Percentiles rank a stretch among this genome's conserved stretches.
Conservation (phyloP, 2,329 filamentous ascomycete genomes). For the Ophiostoma piceae region DNA sequence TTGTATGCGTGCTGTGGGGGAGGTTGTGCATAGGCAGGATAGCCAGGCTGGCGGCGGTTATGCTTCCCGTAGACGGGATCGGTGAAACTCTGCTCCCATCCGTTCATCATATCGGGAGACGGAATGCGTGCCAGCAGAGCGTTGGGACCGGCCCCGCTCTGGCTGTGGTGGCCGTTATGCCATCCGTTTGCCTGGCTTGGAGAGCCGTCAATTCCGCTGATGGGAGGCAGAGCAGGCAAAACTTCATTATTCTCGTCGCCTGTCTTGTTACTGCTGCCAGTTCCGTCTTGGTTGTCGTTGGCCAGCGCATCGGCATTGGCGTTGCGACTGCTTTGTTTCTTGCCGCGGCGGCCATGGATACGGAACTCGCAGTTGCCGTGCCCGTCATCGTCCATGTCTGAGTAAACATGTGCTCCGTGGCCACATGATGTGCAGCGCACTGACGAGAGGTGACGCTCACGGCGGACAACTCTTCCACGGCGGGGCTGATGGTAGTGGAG, state of each 20-base stretch:
- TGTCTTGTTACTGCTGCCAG: neutral
- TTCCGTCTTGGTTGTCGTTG: neutral
- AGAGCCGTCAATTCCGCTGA: neutral
- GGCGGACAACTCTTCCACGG: conserved; percentile 4
- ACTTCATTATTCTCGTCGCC: neutral
- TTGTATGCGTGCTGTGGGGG: neutral
- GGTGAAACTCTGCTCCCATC: neutral
- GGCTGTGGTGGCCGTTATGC: neutral
- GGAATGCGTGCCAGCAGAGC: neutral
- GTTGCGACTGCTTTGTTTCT: neutral
- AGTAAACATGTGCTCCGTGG: conserved; percentile 15
- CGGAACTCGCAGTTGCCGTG: conserved; percentile 13
- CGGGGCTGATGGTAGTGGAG: neutral
- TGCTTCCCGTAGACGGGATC: neutral
- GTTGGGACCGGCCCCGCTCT: neutral
- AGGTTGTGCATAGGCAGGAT: neutral
- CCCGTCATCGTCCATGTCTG: conserved; percentile 20
- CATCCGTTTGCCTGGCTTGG: conserved; percentile 7
- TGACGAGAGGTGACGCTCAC: conserved; percentile 15
- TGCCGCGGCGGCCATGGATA: conserved; percentile 4
- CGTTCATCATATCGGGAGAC: neutral
- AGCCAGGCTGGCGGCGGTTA: neutral
- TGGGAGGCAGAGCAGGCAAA: conserved; percentile 19
- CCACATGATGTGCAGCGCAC: conserved; percentile 22
- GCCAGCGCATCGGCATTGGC: neutral